phyloP scores from a whole-genome alignment of 495 filamentous ascomycete genomes.

The Ramalina peruviana region DNA sequence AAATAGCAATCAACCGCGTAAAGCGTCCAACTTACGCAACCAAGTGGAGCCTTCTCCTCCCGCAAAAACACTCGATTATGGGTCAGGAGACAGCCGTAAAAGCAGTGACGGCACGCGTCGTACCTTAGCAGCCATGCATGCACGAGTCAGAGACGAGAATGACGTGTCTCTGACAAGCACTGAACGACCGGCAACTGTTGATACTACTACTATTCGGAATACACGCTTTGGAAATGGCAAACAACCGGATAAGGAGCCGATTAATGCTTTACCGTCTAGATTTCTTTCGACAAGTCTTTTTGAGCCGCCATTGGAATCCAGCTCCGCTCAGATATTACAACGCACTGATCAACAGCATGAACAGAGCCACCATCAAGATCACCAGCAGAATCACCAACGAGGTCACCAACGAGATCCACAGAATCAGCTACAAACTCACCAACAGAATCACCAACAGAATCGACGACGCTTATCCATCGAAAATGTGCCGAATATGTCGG shows the following conservation, averaged over 20 bases:
- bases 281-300: constrained; percentile 7
- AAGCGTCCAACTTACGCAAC: constrained; percentile 28
- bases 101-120: constrained; percentile 9
- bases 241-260: not conserved
- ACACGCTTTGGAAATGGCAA: constrained; percentile 40
- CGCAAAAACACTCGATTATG: constrained; percentile 16
- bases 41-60: constrained; percentile 28
- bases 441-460: constrained; percentile 14
- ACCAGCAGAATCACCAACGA: constrained; percentile 3
- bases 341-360: not conserved
- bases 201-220: constrained; percentile 33
- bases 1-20: not conserved
- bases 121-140: constrained; percentile 28
- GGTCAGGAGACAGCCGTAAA: constrained; percentile 15
- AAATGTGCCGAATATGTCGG: constrained; percentile 55
- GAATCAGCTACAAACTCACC: constrained; percentile 3
- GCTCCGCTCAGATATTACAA: not conserved
- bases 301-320: no score
- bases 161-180: constrained; percentile 38
- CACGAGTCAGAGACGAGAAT: constrained; percentile 39
- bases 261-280: constrained; percentile 8
- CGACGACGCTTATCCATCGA: constrained; percentile 53
- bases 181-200: constrained; percentile 35
- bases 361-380: not conserved
- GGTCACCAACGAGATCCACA: not conserved